Percentiles rank a stretch among this genome's conserved stretches.
These are phyloP conservation scores for Cyphellophora europaea DNA, from an alignment of 2,329 filamentous ascomycete species.

Conservation along the genomic window DNA sequence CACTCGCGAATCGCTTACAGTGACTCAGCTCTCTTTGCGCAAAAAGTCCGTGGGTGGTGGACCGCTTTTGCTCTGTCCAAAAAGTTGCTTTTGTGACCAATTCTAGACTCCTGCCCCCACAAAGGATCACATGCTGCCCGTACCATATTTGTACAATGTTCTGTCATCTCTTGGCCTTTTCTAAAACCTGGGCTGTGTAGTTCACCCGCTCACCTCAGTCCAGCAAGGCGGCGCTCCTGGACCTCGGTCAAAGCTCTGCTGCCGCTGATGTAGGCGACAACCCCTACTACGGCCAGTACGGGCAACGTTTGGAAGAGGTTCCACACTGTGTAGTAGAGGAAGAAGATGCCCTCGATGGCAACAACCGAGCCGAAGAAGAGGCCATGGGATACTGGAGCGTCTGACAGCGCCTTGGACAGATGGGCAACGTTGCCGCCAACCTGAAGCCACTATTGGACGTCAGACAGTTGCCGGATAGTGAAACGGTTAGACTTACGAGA, in stretches of 20 bases:
- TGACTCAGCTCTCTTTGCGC: too few species aligned
- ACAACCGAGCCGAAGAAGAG: constrained; percentile 82
- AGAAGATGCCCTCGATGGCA: constrained; percentile 84
- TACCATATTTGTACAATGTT: too few species aligned
- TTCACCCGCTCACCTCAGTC: constrained; percentile 47
- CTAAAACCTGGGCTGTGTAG: too few species aligned
- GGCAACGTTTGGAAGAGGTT: constrained; percentile 85
- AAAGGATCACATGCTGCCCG: too few species aligned
- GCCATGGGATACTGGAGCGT: constrained; percentile 70
- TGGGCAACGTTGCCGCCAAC: constrained; percentile 80
- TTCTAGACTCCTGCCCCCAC: too few species aligned
- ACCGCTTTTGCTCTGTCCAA: too few species aligned
- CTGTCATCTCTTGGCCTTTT: too few species aligned
- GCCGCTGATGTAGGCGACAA: constrained; percentile 73
- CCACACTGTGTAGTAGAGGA: constrained; percentile 88
- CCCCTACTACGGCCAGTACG: constrained; percentile 56
- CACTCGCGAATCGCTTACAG: too few species aligned
- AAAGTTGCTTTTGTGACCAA: too few species aligned
- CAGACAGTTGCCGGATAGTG: constrained; percentile 10
- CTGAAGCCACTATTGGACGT: constrained; percentile 56
- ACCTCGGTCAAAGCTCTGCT: constrained; percentile 88
- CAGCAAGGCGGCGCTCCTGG: constrained; percentile 74
- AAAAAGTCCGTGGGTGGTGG: too few species aligned
- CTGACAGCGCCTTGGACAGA: constrained; percentile 61
- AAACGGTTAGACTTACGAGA: constrained; percentile 44